A percentile compares a stretch with the other conserved stretches of the same genome.
These are phyloP conservation scores for Urostyla sp. DNA, from an alignment of 73 alveolate genomes.

Conservation along the genomic window DNA sequence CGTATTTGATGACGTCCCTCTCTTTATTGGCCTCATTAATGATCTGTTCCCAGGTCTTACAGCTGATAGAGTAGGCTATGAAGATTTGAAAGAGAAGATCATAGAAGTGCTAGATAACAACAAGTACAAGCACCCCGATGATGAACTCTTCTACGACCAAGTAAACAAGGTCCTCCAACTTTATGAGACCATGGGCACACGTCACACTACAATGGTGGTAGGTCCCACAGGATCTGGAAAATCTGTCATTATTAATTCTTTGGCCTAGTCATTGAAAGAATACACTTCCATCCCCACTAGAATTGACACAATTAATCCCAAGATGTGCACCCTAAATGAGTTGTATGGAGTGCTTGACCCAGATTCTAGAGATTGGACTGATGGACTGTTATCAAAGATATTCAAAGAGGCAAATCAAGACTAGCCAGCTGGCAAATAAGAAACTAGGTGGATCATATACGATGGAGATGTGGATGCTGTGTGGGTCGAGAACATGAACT, in stretches of 20 bases:
- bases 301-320: constrained; percentile 84
- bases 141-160: constrained; percentile 85
- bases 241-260: constrained; percentile 90
- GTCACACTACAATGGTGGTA: constrained; percentile 99
- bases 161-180: constrained; percentile 97
- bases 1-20: constrained; percentile 97
- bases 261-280: constrained; percentile 76
- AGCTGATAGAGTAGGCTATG: constrained; percentile 90
- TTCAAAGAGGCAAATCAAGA: constrained; percentile 85
- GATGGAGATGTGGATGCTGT: constrained; percentile 99
- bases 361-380: constrained; percentile 96
- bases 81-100: constrained; percentile 89
- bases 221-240: constrained; percentile 99
- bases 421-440: constrained; percentile 70
- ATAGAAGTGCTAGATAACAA: constrained; percentile 82
- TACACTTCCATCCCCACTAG: constrained; percentile 71
- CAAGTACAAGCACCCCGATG: constrained; percentile 67
- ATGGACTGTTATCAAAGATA: constrained; percentile 90
- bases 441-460: constrained; percentile 94
- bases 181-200: constrained; percentile 98
- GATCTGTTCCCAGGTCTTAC: constrained; percentile 99
- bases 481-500: constrained; percentile 99
- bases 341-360: constrained; percentile 91
- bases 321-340: constrained; percentile 86
- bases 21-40: constrained; percentile 94